phyloP scores from a whole-genome alignment of 2,329 filamentous ascomycete species.

The Penicillium sp. region DNA sequence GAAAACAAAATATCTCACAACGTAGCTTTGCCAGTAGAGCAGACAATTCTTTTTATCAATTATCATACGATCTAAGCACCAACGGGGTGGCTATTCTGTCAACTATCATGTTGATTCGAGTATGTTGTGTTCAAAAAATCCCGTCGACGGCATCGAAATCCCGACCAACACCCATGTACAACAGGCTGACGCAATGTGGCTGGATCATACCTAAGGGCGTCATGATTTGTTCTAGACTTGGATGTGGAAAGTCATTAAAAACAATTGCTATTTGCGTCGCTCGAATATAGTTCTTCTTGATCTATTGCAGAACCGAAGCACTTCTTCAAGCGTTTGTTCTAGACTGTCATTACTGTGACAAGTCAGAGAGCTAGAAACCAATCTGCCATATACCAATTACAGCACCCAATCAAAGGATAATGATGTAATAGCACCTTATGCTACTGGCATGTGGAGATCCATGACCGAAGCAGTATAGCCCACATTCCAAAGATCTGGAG shows the following conservation, averaged over 20 bases:
- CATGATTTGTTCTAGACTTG: no score
- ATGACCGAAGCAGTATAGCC: not conserved
- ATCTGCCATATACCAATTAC: not conserved
- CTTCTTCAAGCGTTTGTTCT: no score
- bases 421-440: not conserved
- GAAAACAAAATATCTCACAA: not conserved
- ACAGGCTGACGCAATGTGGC: no score
- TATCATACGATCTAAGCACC: no score
- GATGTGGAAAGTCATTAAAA: no score
- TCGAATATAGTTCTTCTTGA: no score
- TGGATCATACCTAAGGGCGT: no score
- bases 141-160: no score
- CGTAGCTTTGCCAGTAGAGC: not conserved
- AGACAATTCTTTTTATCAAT: not conserved
- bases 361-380: not conserved
- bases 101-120: not conserved
- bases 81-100: not conserved
- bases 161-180: no score
- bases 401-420: not conserved
- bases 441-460: not conserved
- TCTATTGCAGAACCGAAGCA: not conserved
- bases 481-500: slow-evolving; percentile 2
- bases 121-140: no score
- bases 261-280: no score
- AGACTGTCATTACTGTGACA: no score